These are phyloP conservation scores for Picea sitchensis DNA, from an alignment of 75 land plant genomes.

Conservation along the genomic window DNA sequence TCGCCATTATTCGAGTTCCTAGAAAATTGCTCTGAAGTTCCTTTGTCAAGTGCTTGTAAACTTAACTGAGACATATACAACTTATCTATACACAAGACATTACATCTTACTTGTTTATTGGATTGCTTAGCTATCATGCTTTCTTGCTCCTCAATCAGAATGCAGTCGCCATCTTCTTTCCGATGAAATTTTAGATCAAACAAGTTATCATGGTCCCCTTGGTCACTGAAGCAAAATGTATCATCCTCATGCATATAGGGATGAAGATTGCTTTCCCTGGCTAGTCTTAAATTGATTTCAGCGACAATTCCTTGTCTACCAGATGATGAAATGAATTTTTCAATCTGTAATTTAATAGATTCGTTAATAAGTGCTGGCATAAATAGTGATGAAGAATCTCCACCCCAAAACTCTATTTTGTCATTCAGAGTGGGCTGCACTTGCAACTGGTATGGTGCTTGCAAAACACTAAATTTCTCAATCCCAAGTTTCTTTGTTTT, in stretches of 20 bases:
- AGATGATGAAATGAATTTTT: not conserved
- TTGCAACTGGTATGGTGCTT: constrained; percentile 3
- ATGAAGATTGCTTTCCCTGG: not conserved
- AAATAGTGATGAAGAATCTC: not conserved
- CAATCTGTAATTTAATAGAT: constrained; percentile 5
- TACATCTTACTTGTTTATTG: not conserved
- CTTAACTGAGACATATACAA: not conserved
- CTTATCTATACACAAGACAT: not conserved
- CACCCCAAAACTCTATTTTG: not conserved
- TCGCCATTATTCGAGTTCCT: too few species aligned
- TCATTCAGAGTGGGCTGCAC: too few species aligned
- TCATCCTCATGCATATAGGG: not conserved
- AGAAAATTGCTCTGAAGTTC: not conserved
- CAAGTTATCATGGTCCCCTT: not conserved
- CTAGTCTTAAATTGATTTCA: constrained; percentile 3
- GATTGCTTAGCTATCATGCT: not conserved
- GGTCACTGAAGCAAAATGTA: not conserved
- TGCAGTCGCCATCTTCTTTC: constrained; percentile 2
- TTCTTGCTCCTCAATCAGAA: not conserved
- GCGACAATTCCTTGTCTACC: not conserved
- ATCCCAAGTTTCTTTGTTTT: not conserved
- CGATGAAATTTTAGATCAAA: not conserved
- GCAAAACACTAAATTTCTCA: not conserved
- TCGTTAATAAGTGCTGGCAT: not conserved
- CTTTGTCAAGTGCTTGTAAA: not conserved